Percentiles rank a stretch among this genome's conserved stretches.
Conservation (phyloP, 352 stramenopile species). For the Phytophthora parvispora region DNA sequence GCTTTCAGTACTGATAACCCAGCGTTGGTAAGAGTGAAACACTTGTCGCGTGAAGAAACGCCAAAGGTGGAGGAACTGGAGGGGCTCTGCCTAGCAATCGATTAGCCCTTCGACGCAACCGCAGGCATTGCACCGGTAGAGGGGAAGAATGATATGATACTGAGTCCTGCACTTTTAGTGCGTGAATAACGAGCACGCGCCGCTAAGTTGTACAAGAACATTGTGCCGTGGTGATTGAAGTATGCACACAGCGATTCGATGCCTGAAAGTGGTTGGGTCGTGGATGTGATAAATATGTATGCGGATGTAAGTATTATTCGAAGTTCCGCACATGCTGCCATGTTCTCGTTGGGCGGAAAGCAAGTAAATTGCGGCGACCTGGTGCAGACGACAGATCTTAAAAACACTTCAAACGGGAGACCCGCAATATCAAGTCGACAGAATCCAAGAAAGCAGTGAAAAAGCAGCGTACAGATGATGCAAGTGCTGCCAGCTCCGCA, state of each 20-base stretch:
- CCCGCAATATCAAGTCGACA: neutral
- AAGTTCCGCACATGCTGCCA: constrained; percentile 11
- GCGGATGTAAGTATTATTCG: constrained; percentile 5
- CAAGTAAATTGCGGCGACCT: neutral
- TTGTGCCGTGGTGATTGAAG: neutral
- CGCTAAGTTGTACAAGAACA: neutral
- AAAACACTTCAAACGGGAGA: constrained; percentile 4
- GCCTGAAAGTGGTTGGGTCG: constrained; percentile 1
- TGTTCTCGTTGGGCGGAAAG: constrained; percentile 4
- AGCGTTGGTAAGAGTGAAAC: neutral
- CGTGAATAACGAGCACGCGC: neutral
- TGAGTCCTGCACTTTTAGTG: neutral
- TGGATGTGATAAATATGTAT: constrained; percentile 4
- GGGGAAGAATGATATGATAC: neutral
- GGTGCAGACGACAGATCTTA: neutral
- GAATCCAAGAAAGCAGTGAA: neutral
- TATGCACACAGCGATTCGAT: neutral
- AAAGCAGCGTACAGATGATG: too few relatives aligned
- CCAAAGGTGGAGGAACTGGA: neutral
- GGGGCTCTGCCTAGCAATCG: neutral
- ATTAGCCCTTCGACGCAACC: neutral
- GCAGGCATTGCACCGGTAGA: neutral
- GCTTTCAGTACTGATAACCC: neutral
- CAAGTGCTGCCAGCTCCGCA: too few relatives aligned
- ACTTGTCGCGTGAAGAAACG: neutral